phyloP scores from a whole-genome alignment of 495 filamentous ascomycete species.

The Penicillium angulare region DNA sequence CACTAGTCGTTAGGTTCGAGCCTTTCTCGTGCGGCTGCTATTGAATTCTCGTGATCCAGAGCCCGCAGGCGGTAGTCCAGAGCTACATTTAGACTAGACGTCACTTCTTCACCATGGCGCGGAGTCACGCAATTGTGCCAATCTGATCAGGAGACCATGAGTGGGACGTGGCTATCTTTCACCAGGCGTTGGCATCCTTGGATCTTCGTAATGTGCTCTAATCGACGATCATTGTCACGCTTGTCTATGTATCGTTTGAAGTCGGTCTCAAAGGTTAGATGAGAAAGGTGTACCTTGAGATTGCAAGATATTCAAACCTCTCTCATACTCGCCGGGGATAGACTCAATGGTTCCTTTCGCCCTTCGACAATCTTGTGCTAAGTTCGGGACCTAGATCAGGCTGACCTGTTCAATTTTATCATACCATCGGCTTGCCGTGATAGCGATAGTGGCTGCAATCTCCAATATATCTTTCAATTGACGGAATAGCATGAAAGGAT shows the following conservation, averaged over 20 bases:
- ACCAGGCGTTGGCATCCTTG: not conserved
- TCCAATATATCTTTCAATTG: no score
- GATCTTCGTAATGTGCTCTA: not conserved
- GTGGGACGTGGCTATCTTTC: not conserved
- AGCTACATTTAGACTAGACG: slow-evolving; percentile 1
- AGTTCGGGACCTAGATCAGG: no score
- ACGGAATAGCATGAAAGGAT: no score
- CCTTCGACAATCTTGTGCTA: no score
- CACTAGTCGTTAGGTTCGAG: slow-evolving; percentile 5
- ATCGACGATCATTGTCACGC: not conserved
- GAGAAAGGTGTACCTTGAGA: not conserved
- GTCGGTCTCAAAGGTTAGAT: not conserved
- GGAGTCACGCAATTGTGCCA: not conserved
- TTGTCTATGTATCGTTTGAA: not conserved
- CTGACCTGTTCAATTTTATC: no score
- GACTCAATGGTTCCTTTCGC: no score
- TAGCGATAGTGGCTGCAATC: no score
- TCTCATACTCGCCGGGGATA: no score
- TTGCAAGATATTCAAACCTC: no score
- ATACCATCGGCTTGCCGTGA: no score
- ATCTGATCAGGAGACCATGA: not conserved
- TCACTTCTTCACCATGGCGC: not conserved
- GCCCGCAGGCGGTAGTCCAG: slow-evolving; percentile 1
- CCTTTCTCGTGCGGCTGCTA: not conserved
- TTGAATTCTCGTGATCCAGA: slow-evolving; percentile 10